phyloP scores from a whole-genome alignment of 805 yeast genomes.

The Barnettozyma sucrosica region DNA sequence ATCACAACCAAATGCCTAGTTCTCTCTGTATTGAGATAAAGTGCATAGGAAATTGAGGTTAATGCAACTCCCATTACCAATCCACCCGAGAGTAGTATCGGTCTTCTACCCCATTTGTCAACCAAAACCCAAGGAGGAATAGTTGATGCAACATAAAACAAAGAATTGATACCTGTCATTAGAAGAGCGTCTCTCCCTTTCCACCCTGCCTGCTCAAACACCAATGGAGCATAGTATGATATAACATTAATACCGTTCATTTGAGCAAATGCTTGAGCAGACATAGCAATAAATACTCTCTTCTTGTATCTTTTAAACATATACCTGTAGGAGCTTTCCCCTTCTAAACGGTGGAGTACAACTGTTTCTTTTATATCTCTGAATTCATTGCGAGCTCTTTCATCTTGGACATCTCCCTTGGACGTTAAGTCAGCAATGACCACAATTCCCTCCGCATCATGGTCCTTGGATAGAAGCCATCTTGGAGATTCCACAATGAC shows the following conservation, averaged over 20 bases:
- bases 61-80: slow-evolving; percentile 72
- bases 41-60: slow-evolving; percentile 54
- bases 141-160: slow-evolving; percentile 59
- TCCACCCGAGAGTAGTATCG: slow-evolving; percentile 76
- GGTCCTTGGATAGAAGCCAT: slow-evolving; percentile 81
- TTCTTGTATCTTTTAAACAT: slow-evolving; percentile 73
- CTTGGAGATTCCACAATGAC: slow-evolving; percentile 84
- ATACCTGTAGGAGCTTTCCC: slow-evolving; percentile 66
- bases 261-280: slow-evolving; percentile 89
- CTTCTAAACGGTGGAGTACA: slow-evolving; percentile 70
- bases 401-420: slow-evolving; percentile 67
- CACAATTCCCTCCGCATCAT: slow-evolving; percentile 73
- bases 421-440: slow-evolving; percentile 82
- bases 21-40: slow-evolving; percentile 40
- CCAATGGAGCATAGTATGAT: slow-evolving; percentile 89
- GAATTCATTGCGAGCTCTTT: slow-evolving; percentile 64
- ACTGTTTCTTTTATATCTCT: slow-evolving; percentile 79
- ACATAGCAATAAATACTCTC: slow-evolving; percentile 81
- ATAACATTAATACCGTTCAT: slow-evolving; percentile 90
- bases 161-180: slow-evolving; percentile 79
- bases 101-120: slow-evolving; percentile 87
- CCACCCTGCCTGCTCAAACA: slow-evolving; percentile 96
- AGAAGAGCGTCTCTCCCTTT: slow-evolving; percentile 77
- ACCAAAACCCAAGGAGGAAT: slow-evolving; percentile 89
- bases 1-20: slow-evolving; percentile 71